Conservation (phyloP, 1,139 yeast genomes). For the Taphrina populina region DNA sequence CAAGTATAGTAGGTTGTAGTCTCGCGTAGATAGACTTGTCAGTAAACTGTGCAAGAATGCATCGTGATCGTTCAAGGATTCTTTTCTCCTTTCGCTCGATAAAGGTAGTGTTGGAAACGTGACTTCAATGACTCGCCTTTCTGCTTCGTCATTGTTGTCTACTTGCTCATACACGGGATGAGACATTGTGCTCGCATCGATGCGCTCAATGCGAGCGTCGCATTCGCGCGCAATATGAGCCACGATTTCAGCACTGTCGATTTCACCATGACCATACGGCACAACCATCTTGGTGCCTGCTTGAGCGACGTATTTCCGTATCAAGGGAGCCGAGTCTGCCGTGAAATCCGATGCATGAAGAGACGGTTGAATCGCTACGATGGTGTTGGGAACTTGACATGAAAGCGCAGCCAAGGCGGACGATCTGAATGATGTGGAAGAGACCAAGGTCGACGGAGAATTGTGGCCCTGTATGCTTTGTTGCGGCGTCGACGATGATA, state of each 20-base stretch:
- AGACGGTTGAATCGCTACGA: slow-evolving; percentile 26
- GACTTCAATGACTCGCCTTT: slow-evolving; percentile 9
- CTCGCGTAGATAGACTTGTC: slow-evolving; percentile 8
- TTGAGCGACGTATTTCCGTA: slow-evolving; percentile 11
- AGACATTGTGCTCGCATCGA: slow-evolving; percentile 20
- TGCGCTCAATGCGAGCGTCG: slow-evolving; percentile 13
- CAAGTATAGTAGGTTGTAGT: slow-evolving; percentile 24
- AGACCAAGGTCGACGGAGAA: slow-evolving; percentile 12
- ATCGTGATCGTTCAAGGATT: slow-evolving; percentile 17
- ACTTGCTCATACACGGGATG: slow-evolving; percentile 22
- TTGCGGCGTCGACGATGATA: slow-evolving; percentile 16
- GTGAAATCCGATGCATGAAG: slow-evolving; percentile 29
- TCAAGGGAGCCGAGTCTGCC: slow-evolving; percentile 23
- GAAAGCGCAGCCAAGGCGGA: slow-evolving; percentile 23
- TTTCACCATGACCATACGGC: slow-evolving; percentile 29
- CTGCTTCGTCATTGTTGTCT: too few relatives aligned
- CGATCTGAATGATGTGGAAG: slow-evolving; percentile 17
- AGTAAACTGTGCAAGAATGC: slow-evolving; percentile 27
- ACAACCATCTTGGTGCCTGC: slow-evolving; percentile 31
- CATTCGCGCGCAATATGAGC: slow-evolving; percentile 16
- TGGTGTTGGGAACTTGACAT: slow-evolving; percentile 18
- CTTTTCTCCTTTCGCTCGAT: slow-evolving; percentile 7
- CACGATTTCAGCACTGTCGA: slow-evolving; percentile 18
- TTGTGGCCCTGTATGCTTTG: slow-evolving; percentile 11
- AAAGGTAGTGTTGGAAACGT: slow-evolving; percentile 20